Conservation (phyloP, 1,284 basidiomycete species). For the Sanguinoderma infundibulare region DNA sequence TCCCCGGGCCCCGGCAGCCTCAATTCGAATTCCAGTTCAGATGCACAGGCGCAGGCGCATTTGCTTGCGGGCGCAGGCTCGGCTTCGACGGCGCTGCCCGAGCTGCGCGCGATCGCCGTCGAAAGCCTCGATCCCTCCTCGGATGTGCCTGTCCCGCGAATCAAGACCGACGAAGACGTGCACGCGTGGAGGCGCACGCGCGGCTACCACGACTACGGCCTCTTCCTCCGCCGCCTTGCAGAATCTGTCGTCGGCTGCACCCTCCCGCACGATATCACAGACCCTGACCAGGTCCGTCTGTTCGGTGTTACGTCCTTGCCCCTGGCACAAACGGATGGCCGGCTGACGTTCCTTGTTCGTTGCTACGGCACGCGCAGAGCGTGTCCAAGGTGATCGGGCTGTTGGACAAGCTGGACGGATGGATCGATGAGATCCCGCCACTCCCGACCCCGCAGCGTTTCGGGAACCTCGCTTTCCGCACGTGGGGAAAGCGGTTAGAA, state of each 20-base stretch:
- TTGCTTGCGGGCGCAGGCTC: background rate
- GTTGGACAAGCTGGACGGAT: slow-evolving; percentile 72
- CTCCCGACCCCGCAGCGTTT: slow-evolving; percentile 87
- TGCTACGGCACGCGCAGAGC: slow-evolving; percentile 1
- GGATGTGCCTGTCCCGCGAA: slow-evolving; percentile 43
- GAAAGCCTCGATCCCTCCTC: slow-evolving; percentile 35
- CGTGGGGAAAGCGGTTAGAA: slow-evolving; percentile 83
- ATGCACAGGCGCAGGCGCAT: too few species aligned
- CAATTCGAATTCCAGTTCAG: too few species aligned
- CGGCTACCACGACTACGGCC: slow-evolving; percentile 72
- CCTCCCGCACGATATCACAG: slow-evolving; percentile 44
- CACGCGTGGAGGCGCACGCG: slow-evolving; percentile 67
- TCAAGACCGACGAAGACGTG: slow-evolving; percentile 74
- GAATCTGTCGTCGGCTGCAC: slow-evolving; percentile 72
- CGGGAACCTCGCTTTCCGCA: slow-evolving; percentile 92
- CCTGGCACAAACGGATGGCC: background rate
- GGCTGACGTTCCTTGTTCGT: background rate
- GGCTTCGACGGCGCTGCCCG: slow-evolving; percentile 26
- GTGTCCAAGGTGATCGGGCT: slow-evolving; percentile 5
- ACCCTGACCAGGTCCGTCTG: slow-evolving; percentile 42
- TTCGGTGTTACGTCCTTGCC: background rate
- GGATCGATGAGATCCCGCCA: slow-evolving; percentile 87
- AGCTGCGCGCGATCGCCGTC: slow-evolving; percentile 49
- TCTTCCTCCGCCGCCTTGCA: slow-evolving; percentile 76
- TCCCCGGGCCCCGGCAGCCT: too few species aligned